Conservation (phyloP, 805 yeast species). For the Teunomyces lycoperdinae region DNA sequence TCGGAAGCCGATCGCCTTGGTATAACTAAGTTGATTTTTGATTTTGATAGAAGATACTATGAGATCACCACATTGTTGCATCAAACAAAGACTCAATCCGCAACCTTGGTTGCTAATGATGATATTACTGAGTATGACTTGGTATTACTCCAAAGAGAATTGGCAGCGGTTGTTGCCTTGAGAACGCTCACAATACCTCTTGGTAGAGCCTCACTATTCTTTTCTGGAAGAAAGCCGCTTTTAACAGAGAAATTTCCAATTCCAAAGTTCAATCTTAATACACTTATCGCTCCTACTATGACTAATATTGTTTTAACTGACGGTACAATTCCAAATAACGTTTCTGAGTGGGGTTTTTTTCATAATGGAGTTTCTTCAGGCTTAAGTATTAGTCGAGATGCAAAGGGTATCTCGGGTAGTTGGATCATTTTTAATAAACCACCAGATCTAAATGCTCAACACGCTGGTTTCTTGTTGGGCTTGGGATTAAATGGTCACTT, state of each 20-base stretch:
- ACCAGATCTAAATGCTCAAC: constrained; percentile 65
- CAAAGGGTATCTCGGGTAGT: constrained; percentile 74
- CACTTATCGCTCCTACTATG: constrained; percentile 62
- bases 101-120: constrained; percentile 37
- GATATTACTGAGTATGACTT: constrained; percentile 54
- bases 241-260: constrained; percentile 82
- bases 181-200: constrained; percentile 74
- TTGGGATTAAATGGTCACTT: constrained; percentile 90
- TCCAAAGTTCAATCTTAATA: constrained; percentile 69
- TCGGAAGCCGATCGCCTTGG: constrained; percentile 66
- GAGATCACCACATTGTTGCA: constrained; percentile 74
- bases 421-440: constrained; percentile 92
- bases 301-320: constrained; percentile 61
- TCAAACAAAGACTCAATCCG: constrained; percentile 63
- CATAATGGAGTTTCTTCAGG: constrained; percentile 93
- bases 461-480: constrained; percentile 93
- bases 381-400: constrained; percentile 63
- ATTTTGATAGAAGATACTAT: constrained; percentile 72
- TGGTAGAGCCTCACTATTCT: constrained; percentile 75
- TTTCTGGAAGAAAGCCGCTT: constrained; percentile 68
- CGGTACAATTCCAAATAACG: constrained; percentile 46
- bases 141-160: constrained; percentile 50
- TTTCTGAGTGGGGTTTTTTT: constrained; percentile 79
- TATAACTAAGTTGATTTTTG: constrained; percentile 70
- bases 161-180: constrained; percentile 60